Evolutionary conservation across 495 filamentous ascomycete genomes (phyloP), one percentile per base, ranked within the genome.

Genomic region (Podospora tetraspora): DNA sequence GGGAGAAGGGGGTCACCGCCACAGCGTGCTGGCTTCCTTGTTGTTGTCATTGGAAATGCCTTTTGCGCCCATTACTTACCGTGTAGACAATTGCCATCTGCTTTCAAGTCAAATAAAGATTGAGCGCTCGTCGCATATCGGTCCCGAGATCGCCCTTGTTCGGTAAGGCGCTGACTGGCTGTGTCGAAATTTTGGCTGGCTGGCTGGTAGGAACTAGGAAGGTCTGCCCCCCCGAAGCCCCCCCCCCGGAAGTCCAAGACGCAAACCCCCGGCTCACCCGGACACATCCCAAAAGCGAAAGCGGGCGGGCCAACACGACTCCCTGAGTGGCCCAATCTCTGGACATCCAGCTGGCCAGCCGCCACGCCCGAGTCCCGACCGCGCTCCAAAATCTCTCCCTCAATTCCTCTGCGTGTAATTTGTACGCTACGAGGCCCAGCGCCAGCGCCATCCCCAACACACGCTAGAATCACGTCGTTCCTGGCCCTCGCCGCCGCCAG

Each of bases 251-350:
- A 60, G 59, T 16, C 29, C 59, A 60, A 29, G 23, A 24, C 29
- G 59, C 23, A 60, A 64, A 66, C 21, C 65, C 64, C 64, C 65
- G 65, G 65, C 65, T 66, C 57, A 66, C 65, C 65, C 65, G 65
- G 65, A 66, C 62, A 66, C 62, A 21, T 32, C 32, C 32, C 62
- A 22, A 52, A 64, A 64, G 19, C 43, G 43, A 52, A 52, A 52
- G 43, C 65, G 57, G 25, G 27, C 57, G 65, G 57, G 30, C 57
- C 59, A 66, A 59, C 58, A 59, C 30, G 57, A 52, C 27, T 34
- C 57, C 65, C 57, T 43, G 61, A 52, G 57, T 66, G 65, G 65
- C 19, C 57, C 64, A 60, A 60, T 66, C 58, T 30, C 8, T 10
- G 29, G 8, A 43, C 34, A 43, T 66, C 65, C 57, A 61, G 43